A percentile compares a stretch with the other conserved stretches of the same genome.
These are phyloP conservation scores for Colletotrichum spinosum DNA, from an alignment of 2,329 filamentous ascomycete species.

Conservation along the genomic window DNA sequence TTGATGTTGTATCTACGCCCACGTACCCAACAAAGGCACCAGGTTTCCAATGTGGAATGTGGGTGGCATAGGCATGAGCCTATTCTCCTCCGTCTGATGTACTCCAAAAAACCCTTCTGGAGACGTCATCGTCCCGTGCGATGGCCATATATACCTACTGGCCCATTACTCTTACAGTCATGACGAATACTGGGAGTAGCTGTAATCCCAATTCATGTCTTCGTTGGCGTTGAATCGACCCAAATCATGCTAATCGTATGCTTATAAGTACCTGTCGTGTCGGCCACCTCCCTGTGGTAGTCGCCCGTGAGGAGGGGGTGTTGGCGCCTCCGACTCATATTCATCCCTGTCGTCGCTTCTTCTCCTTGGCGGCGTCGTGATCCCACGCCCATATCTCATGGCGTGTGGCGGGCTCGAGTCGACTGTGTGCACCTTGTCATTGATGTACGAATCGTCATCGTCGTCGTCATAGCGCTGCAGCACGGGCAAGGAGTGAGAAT, in stretches of 20 bases:
- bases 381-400: constrained; percentile 55
- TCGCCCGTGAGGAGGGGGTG: constrained; percentile 31
- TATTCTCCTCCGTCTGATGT: constrained; percentile 22
- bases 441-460: constrained; percentile 46
- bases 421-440: constrained; percentile 40
- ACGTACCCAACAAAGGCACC: constrained; percentile 18
- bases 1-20: constrained; percentile 25
- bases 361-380: constrained; percentile 52
- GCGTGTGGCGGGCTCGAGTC: constrained; percentile 38
- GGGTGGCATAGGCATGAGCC: constrained; percentile 1
- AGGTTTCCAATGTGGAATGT: background rate
- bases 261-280: constrained; percentile 27
- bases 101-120: constrained; percentile 18
- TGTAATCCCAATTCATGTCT: constrained; percentile 13
- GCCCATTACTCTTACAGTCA: constrained; percentile 37
- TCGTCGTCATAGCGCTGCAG: constrained; percentile 50
- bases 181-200: constrained; percentile 14
- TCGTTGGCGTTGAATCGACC: constrained; percentile 30
- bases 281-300: constrained; percentile 27
- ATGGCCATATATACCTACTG: constrained; percentile 25
- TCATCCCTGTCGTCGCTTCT: constrained; percentile 42
- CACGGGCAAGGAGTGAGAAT: constrained; percentile 55
- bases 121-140: background rate
- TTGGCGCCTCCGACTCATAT: constrained; percentile 34
- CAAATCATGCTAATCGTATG: constrained; percentile 35